A percentile compares a stretch with the other conserved stretches of the same genome.
phyloP scores from a whole-genome alignment of 106 monocot species.

The Chionographis japonica region DNA sequence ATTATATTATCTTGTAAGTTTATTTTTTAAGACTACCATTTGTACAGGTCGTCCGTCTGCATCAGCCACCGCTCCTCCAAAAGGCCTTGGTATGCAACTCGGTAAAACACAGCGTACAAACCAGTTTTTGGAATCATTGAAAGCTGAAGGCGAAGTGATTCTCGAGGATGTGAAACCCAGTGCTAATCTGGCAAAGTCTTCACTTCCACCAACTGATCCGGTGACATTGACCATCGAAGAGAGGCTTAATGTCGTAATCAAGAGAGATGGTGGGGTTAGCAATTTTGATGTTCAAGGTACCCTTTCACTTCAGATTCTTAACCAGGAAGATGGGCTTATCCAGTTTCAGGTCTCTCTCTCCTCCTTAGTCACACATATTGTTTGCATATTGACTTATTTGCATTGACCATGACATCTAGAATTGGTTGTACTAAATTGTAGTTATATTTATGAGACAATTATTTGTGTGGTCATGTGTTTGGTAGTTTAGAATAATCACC shows the following conservation, averaged over 20 bases:
- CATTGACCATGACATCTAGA: too few relatives aligned
- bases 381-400: too few relatives aligned
- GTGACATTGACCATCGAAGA: slow-evolving; percentile 90
- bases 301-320: slow-evolving; percentile 88
- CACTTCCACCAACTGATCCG: slow-evolving; percentile 76
- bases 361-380: neutral
- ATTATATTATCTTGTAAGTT: neutral
- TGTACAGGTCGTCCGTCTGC: slow-evolving; percentile 65
- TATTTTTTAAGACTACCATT: neutral
- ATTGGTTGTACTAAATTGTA: too few relatives aligned
- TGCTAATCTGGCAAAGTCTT: slow-evolving; percentile 35
- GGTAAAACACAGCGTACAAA: slow-evolving; percentile 83
- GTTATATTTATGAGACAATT: too few relatives aligned
- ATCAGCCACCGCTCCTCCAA: slow-evolving; percentile 74
- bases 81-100: slow-evolving; percentile 93
- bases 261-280: slow-evolving; percentile 86
- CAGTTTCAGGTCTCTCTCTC: slow-evolving; percentile 69
- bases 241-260: slow-evolving; percentile 64
- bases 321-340: slow-evolving; percentile 87
- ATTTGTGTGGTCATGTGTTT: too few relatives aligned
- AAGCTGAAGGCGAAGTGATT: slow-evolving; percentile 99
- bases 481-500: too few relatives aligned
- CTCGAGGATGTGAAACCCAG: slow-evolving; percentile 77
- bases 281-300: slow-evolving; percentile 97
- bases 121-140: slow-evolving; percentile 87